These are phyloP conservation scores for Fusarium luffae DNA, from an alignment of 2,329 filamentous ascomycete species.

Conservation along the genomic window DNA sequence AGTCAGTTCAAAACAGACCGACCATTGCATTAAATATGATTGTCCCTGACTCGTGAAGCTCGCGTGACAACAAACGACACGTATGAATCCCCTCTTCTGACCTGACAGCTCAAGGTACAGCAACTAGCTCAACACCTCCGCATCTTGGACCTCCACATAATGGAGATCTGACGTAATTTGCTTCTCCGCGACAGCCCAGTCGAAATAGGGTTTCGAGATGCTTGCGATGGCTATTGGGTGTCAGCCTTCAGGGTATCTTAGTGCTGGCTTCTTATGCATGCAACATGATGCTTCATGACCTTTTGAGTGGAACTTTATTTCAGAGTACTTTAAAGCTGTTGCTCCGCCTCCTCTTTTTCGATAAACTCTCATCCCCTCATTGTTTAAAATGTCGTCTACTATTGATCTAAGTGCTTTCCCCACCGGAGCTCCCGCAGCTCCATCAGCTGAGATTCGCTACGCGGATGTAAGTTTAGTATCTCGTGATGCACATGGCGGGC, in stretches of 20 bases:
- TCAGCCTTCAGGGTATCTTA: constrained; percentile 19
- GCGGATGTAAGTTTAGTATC: constrained; percentile 36
- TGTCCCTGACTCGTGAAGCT: constrained; percentile 6
- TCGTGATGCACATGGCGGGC: neutral
- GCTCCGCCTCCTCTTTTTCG: constrained; percentile 11
- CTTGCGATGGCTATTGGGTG: constrained; percentile 19
- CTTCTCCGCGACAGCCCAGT: constrained; percentile 16
- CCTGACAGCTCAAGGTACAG: constrained; percentile 15
- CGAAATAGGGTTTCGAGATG: constrained; percentile 21
- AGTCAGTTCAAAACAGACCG: constrained; percentile 34
- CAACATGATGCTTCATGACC: constrained; percentile 41
- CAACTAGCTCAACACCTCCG: constrained; percentile 26
- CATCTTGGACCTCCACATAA: constrained; percentile 34
- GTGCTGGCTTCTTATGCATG: constrained; percentile 18
- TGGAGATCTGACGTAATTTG: constrained; percentile 40
- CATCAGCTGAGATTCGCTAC: constrained; percentile 39
- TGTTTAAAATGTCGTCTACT: constrained; percentile 31
- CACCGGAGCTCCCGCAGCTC: constrained; percentile 33
- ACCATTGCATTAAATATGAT: constrained; percentile 7
- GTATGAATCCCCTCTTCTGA: constrained; percentile 25
- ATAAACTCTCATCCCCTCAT: constrained; percentile 14
- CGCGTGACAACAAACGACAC: constrained; percentile 18
- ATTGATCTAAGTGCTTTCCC: constrained; percentile 42
- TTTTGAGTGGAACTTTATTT: constrained; percentile 35
- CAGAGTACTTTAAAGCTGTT: constrained; percentile 16